A percentile compares a stretch with the other conserved stretches of the same genome.
Evolutionary conservation across 208 protist species (phyloP).

Genomic region (Wallacemonas sp.): DNA sequence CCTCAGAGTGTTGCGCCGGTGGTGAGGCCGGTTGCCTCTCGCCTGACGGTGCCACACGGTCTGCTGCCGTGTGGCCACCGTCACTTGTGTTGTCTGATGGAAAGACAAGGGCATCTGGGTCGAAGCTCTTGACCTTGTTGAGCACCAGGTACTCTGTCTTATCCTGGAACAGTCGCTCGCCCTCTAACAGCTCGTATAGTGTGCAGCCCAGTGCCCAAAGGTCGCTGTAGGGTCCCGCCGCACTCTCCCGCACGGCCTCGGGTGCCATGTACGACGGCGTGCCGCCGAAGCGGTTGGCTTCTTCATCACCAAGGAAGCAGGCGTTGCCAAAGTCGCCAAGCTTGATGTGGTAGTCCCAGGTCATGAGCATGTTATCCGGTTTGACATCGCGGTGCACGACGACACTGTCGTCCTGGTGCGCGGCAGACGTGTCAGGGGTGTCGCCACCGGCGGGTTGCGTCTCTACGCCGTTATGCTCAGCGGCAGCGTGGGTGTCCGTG

Average conservation of each 20-base stretch:
- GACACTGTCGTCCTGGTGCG: conserved; percentile 29
- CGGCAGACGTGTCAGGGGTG: too few species aligned
- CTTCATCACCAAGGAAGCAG: conserved; percentile 66
- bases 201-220: conserved; percentile 99
- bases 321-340: conserved; percentile 70
- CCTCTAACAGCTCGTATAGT: conserved; percentile 82
- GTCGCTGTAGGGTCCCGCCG: conserved; percentile 90
- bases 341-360: conserved; percentile 67
- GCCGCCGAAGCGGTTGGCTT: conserved; percentile 69
- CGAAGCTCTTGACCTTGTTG: conserved; percentile 46
- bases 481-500: too few species aligned
- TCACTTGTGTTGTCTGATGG: too few species aligned
- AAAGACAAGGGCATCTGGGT: conserved; percentile 5
- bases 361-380: conserved; percentile 85
- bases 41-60: too few species aligned
- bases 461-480: too few species aligned
- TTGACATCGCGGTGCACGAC: conserved; percentile 87
- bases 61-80: too few species aligned
- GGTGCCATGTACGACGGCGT: conserved; percentile 77
- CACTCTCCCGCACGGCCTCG: conserved; percentile 81
- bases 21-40: too few species aligned
- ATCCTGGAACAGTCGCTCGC: conserved; percentile 48
- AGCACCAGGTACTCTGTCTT: conserved; percentile 64
- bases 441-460: too few species aligned
- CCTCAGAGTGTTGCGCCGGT: too few species aligned